phyloP scores from a whole-genome alignment of 805 yeast species.

The Hemisphaericaspora nanyangensis region DNA sequence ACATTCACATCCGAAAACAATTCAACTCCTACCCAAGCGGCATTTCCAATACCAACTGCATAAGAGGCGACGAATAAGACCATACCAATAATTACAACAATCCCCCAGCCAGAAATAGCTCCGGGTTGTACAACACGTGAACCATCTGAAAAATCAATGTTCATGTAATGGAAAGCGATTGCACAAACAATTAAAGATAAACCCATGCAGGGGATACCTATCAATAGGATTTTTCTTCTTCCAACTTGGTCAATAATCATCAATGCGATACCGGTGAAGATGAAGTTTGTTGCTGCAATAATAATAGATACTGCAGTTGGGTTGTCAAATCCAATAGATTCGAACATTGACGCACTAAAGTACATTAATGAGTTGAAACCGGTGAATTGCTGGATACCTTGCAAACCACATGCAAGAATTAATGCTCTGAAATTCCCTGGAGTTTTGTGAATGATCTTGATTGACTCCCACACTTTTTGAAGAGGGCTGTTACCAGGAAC shows the following conservation, averaged over 20 bases:
- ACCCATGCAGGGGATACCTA: constrained; percentile 85
- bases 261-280: constrained; percentile 82
- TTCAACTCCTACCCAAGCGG: constrained; percentile 98
- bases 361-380: constrained; percentile 97
- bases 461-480: constrained; percentile 53
- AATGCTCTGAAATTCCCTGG: constrained; percentile 88
- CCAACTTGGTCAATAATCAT: constrained; percentile 85
- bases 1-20: constrained; percentile 85
- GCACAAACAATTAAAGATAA: constrained; percentile 75
- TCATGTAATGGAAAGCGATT: constrained; percentile 85
- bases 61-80: constrained; percentile 84
- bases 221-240: constrained; percentile 73
- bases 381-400: constrained; percentile 94
- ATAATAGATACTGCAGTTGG: constrained; percentile 94
- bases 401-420: constrained; percentile 86
- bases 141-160: constrained; percentile 51
- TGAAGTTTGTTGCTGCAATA: constrained; percentile 90
- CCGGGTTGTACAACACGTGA: constrained; percentile 34
- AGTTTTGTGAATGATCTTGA: constrained; percentile 58
- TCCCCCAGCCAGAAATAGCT: constrained; percentile 79
- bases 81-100: constrained; percentile 80
- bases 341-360: constrained; percentile 88
- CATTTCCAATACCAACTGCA: constrained; percentile 94
- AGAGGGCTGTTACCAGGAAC: constrained; percentile 41
- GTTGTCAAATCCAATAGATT: constrained; percentile 82